These are phyloP conservation scores for Dactylonectria estremocensis DNA, from an alignment of 2,329 filamentous ascomycete genomes.

Conservation along the genomic window DNA sequence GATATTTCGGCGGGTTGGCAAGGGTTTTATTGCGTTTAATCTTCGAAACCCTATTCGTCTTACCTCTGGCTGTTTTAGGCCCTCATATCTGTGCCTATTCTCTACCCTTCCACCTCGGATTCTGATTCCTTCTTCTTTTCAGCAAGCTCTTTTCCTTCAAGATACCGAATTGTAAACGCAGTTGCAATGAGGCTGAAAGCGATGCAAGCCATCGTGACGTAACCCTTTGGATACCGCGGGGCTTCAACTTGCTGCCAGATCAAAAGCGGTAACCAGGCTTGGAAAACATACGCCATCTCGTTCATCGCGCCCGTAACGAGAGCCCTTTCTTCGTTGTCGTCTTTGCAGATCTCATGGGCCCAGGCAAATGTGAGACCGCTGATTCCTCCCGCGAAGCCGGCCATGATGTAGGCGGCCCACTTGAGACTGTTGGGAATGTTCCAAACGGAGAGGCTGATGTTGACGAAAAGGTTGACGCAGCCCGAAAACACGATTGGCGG, in stretches of 20 bases:
- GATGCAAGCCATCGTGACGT: slow-evolving; percentile 67
- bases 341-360: slow-evolving; percentile 65
- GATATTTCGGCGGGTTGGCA: background rate
- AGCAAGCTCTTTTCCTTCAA: slow-evolving; percentile 13
- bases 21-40: no score
- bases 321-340: slow-evolving; percentile 76
- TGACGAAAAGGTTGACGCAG: slow-evolving; percentile 57
- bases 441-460: slow-evolving; percentile 60
- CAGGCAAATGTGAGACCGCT: slow-evolving; percentile 63
- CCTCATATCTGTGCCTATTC: no score
- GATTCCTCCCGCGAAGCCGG: slow-evolving; percentile 64
- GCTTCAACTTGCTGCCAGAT: slow-evolving; percentile 77
- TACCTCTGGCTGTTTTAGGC: no score
- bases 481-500: slow-evolving; percentile 73
- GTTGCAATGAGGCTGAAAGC: slow-evolving; percentile 64
- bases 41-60: no score
- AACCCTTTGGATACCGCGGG: slow-evolving; percentile 73
- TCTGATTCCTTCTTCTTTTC: slow-evolving; percentile 21
- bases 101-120: slow-evolving; percentile 18
- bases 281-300: slow-evolving; percentile 77
- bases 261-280: slow-evolving; percentile 77
- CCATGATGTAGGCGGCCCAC: slow-evolving; percentile 73
- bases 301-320: slow-evolving; percentile 78
- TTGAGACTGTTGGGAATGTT: slow-evolving; percentile 67
- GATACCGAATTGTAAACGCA: slow-evolving; percentile 61